These are phyloP conservation scores for Wickerhamomyces silvicola DNA, from an alignment of 805 yeast species.

Conservation along the genomic window DNA sequence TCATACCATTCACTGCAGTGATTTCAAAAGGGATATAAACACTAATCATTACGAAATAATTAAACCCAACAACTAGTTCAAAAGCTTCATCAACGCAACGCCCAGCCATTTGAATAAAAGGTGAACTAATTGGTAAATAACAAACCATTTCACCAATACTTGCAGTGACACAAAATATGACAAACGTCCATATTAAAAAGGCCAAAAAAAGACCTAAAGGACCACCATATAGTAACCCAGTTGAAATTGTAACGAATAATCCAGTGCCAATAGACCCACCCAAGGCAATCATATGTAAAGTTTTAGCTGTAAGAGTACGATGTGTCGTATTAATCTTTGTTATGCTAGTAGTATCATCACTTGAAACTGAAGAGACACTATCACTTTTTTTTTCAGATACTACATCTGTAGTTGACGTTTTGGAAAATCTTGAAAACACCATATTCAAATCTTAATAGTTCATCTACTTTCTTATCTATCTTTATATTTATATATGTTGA, in stretches of 20 bases:
- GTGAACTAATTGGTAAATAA: conserved; percentile 65
- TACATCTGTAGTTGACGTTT: too few relatives aligned
- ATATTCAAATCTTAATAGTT: too few relatives aligned
- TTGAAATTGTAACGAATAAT: conserved; percentile 42
- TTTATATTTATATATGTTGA: too few relatives aligned
- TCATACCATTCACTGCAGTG: conserved; percentile 65
- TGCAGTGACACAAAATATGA: conserved; percentile 57
- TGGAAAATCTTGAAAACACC: too few relatives aligned
- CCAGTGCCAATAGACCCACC: conserved; percentile 81
- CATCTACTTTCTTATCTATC: too few relatives aligned
- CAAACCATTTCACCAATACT: conserved; percentile 71
- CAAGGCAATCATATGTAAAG: too few relatives aligned
- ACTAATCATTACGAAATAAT: conserved; percentile 64
- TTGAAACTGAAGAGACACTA: too few relatives aligned
- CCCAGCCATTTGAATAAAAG: conserved; percentile 67
- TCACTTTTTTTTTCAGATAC: too few relatives aligned
- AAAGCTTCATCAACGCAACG: conserved; percentile 67
- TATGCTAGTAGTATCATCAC: too few relatives aligned
- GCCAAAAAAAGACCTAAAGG: conserved; percentile 58
- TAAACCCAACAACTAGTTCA: conserved; percentile 68
- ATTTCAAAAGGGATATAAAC: conserved; percentile 75
- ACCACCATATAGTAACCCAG: conserved; percentile 60
- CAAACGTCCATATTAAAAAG: conserved; percentile 57
- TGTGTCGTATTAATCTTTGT: too few relatives aligned
- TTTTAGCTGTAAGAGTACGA: too few relatives aligned